Percentiles rank a stretch among this genome's conserved stretches.
These are phyloP conservation scores for Leccinum sublutescens DNA, from an alignment of 768 basidiomycete species.

Conservation along the genomic window DNA sequence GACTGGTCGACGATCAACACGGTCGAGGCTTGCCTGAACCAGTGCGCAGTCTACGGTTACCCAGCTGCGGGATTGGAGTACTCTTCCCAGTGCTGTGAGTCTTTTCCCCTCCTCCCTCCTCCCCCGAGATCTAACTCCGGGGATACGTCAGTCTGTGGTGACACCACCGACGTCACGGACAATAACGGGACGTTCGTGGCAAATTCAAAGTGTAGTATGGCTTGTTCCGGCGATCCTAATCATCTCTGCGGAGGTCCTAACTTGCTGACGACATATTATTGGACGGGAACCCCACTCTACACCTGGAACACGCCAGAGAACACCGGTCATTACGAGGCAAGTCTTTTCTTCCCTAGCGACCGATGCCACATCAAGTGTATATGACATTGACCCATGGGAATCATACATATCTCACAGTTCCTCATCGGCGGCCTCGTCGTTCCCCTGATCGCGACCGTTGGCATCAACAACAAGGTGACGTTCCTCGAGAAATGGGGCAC, in stretches of 20 bases:
- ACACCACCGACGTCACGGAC: conserved; percentile 48
- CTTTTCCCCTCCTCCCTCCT: not conserved
- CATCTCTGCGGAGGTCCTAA: conserved; percentile 65
- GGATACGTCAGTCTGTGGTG: conserved; percentile 65
- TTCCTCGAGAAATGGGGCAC: conserved; percentile 71
- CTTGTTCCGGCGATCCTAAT: conserved; percentile 69
- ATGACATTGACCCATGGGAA: too few relatives aligned
- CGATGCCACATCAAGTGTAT: too few relatives aligned
- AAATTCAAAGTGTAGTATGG: conserved; percentile 41
- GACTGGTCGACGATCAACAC: conserved; percentile 61
- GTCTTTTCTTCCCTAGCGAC: too few relatives aligned
- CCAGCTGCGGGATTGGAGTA: conserved; percentile 70
- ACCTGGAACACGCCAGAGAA: too few relatives aligned
- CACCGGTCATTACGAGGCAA: too few relatives aligned
- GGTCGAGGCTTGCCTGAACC: conserved; percentile 60
- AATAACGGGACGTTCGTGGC: conserved; percentile 33
- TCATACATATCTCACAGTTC: conserved; percentile 29
- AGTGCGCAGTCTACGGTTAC: conserved; percentile 71
- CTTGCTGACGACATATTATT: conserved; percentile 53
- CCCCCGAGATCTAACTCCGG: not conserved
- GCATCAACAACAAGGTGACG: conserved; percentile 77
- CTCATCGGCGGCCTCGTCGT: conserved; percentile 61
- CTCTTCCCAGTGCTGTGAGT: conserved; percentile 72
- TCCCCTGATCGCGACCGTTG: conserved; percentile 71
- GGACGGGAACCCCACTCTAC: conserved; percentile 37